Conservation (phyloP, 495 filamentous ascomycete species). For the Neurospora sp. region DNA sequence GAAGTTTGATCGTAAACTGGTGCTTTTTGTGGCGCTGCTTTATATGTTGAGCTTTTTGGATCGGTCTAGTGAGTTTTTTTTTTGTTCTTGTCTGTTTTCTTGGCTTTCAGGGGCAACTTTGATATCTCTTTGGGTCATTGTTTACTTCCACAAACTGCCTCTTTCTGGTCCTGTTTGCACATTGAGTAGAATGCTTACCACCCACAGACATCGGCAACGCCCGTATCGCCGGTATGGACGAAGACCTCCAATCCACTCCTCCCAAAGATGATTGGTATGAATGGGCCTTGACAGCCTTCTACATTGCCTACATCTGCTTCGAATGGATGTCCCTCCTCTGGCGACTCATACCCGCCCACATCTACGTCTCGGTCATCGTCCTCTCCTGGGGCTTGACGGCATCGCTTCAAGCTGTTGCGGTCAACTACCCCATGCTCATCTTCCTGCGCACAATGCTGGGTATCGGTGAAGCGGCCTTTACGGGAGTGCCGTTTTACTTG, state of each 20-base stretch:
- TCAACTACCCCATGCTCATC: conserved; percentile 63
- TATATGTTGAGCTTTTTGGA: conserved; percentile 79
- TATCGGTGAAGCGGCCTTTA: conserved; percentile 65
- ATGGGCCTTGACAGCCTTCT: conserved; percentile 72
- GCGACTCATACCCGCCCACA: conserved; percentile 53
- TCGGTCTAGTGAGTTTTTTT: conserved; percentile 51
- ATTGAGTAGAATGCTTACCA: background rate
- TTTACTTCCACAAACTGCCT: background rate
- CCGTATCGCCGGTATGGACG: conserved; percentile 58
- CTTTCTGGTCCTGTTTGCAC: background rate
- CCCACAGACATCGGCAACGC: conserved; percentile 67
- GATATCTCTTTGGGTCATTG: too few species aligned
- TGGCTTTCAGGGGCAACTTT: background rate
- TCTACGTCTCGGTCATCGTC: conserved; percentile 57
- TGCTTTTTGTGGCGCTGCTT: conserved; percentile 68
- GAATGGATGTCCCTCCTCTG: conserved; percentile 70
- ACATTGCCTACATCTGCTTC: conserved; percentile 56
- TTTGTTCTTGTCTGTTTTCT: background rate
- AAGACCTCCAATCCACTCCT: conserved; percentile 50
- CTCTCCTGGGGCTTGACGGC: conserved; percentile 58
- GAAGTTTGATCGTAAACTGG: conserved; percentile 65
- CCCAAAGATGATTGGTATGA: conserved; percentile 65
- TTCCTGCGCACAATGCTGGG: conserved; percentile 57
- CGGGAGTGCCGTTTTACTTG: conserved; percentile 69
- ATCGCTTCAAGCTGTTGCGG: conserved; percentile 58